Evolutionary conservation across 192 early-diverging fungal species (phyloP), one percentile per base, ranked within the genome.

Genomic region (Gamsiella multidivaricata): DNA sequence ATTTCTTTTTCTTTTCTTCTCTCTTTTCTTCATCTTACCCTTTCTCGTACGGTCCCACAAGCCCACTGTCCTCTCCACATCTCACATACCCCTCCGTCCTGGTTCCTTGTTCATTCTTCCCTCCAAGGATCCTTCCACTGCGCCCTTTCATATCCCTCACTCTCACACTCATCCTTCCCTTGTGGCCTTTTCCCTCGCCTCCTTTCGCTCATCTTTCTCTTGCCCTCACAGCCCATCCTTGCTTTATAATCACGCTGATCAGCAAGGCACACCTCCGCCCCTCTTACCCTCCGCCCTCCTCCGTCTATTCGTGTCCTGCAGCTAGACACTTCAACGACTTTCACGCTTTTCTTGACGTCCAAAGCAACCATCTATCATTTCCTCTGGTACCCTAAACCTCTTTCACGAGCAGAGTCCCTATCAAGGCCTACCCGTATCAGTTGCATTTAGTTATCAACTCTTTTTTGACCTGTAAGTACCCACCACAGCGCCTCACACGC

Each of bases 201-300:
- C 58, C 17, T 33, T 53, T 9, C 18, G n/a, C 28, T 53, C 51
- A 53, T 53, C 51, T 28, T 17, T 46, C n/a, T n/a, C 41, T 34
- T 47, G 17, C 34, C 42, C 28, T 34, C 26, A 20, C 17, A 49
- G 46, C 46, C 46, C 8, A 49, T 49, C 46, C 46, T 49, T 49
- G 46, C 46, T 49, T 49, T 49, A 49, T 49, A 49, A 49, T 49
- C 46, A 49, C n/a, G 20, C 17, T 23, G 46, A 49, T 49, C 46
- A 49, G 46, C 46, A 20, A 49, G 17, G 20, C 37, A 12, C 37
- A 28, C 51, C 26, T 26, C 18, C 28, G 26, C 10, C 51, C 51
- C 29, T 18, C 51, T 8, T 53, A 29, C n/a, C 58, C 58, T 33
- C 39, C 43, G 26, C 42, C 59, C n/a, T 17, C 45, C 20, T 28